Percentiles rank a stretch among this genome's conserved stretches.
Evolutionary conservation across 2,329 filamentous ascomycete genomes (phyloP).

Genomic region (Sporothrix dimorphospora): DNA sequence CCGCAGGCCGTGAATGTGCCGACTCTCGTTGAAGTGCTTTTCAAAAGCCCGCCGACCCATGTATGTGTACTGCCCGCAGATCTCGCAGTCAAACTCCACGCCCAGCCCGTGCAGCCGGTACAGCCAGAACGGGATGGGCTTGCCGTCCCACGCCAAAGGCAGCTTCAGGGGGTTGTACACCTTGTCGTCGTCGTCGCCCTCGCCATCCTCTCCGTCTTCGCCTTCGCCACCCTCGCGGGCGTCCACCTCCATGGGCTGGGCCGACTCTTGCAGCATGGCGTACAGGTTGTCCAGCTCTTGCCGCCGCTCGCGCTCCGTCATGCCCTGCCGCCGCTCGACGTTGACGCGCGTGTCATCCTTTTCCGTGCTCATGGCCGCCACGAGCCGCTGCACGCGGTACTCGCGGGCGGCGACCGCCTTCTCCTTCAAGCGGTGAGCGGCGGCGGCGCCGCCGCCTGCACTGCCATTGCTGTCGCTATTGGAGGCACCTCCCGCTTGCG

Average conservation of each 20-base stretch:
- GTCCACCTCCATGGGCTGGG: conserved; percentile 44
- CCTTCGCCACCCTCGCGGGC: conserved; percentile 64
- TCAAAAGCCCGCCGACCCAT: conserved; percentile 82
- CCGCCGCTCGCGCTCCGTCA: conserved; percentile 94
- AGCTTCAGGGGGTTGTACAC: conserved; percentile 97
- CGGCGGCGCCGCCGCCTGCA: conserved; percentile 34
- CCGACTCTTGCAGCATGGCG: conserved; percentile 52
- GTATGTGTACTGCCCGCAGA: conserved; percentile 65
- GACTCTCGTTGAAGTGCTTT: conserved; percentile 95
- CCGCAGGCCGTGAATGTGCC: conserved; percentile 91
- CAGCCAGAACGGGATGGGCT: conserved; percentile 98
- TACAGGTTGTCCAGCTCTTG: conserved; percentile 91
- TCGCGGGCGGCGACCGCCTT: conserved; percentile 89
- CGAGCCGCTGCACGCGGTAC: conserved; percentile 77
- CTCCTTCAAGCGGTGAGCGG: conserved; percentile 69
- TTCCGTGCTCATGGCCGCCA: conserved; percentile 81
- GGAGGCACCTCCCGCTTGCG: conserved; percentile 45
- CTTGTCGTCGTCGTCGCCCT: conserved; percentile 73
- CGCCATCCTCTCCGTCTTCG: conserved; percentile 68
- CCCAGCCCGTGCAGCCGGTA: conserved; percentile 96
- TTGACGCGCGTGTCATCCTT: conserved; percentile 89
- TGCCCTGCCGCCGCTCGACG: conserved; percentile 93
- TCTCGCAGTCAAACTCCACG: conserved; percentile 92
- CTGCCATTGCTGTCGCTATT: conserved; percentile 35
- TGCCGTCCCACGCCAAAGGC: conserved; percentile 95